Base-by-base conservation (phyloP, 345 rosid species). In the Isatis tinctoria region DNA sequence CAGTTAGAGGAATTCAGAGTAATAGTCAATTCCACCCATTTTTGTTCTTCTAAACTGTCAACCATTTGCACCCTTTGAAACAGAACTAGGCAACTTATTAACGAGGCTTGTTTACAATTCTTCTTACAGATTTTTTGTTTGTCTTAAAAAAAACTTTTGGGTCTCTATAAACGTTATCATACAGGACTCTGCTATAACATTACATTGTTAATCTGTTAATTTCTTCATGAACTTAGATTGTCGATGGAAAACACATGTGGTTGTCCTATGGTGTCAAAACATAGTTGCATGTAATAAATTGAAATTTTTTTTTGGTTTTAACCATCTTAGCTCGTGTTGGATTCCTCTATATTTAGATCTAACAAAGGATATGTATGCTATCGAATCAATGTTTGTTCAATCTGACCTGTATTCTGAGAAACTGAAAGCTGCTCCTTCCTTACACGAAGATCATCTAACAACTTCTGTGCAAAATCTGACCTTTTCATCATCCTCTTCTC, bases 381-480 rank as follows among this genome's bases (percentile, higher is more conserved):
- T 10, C 0, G 40, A 36, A 36, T 36, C 12, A 27, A 45, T 12
- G 45, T 43, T 64, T 35, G 41, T 6, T 33, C 14, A 73, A 61
- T 58, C 79, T 78, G 70, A 90, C 97, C 92, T 77, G 69, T 73
- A 61, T 73, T 80, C 78, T 83, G 88, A 64, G 93, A 76, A 6
- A 82, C 40, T 49, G 85, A 86, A 84, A 91, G 80, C 37, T 86
- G 83, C 67, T 95, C 93, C 77, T 90, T 95, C 79, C 97, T 70
- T 72, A 84, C 32, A 7, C 92, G 83, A 60, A 95, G 97, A 81
- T 95, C 99, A 74, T 91, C 92, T 53, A 95, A 80, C 80, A 95
- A 81, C 85, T 95, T 95, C 90, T 91, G 96, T 0, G 93, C 96
- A 67, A 95, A 95, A 74, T 88, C 97, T 4, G 92, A 87, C 73